These are phyloP conservation scores for Canavalia gladiata DNA, from an alignment of 306 rosid genomes.

Conservation along the genomic window DNA sequence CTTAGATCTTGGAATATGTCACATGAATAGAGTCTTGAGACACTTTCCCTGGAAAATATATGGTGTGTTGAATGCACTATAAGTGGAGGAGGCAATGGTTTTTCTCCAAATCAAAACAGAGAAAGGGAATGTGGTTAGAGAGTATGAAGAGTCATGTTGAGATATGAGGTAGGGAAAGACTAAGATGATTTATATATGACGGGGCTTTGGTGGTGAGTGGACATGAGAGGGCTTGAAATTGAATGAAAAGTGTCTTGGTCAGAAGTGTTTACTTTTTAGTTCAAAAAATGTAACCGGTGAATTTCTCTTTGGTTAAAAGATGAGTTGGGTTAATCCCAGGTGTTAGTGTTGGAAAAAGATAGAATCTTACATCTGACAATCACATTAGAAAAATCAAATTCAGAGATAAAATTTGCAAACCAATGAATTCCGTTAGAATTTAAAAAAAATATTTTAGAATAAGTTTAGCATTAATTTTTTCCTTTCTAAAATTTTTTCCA, in stretches of 20 bases:
- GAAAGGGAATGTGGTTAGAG: not conserved
- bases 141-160: slow-evolving; percentile 15
- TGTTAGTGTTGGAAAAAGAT: too few relatives aligned
- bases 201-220: slow-evolving; percentile 18
- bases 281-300: not conserved
- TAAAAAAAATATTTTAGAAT: too few relatives aligned
- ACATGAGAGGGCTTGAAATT: slow-evolving; percentile 39
- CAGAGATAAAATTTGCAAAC: too few relatives aligned
- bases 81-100: slow-evolving; percentile 1
- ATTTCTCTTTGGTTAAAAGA: slow-evolving; percentile 30
- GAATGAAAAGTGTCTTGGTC: slow-evolving; percentile 25
- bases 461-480: too few relatives aligned
- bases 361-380: too few relatives aligned
- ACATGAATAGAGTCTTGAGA: slow-evolving; percentile 6
- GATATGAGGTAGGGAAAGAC: slow-evolving; percentile 27
- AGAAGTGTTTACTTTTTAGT: not conserved
- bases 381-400: too few relatives aligned
- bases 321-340: too few relatives aligned
- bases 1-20: slow-evolving; percentile 48
- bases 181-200: slow-evolving; percentile 40
- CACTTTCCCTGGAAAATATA: slow-evolving; percentile 8
- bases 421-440: too few relatives aligned
- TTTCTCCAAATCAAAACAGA: slow-evolving; percentile 11
- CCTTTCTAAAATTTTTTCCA: too few relatives aligned
- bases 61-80: not conserved